These are phyloP conservation scores for Phlebiopsis flavidoalba DNA, from an alignment of 768 basidiomycete genomes.

Conservation along the genomic window DNA sequence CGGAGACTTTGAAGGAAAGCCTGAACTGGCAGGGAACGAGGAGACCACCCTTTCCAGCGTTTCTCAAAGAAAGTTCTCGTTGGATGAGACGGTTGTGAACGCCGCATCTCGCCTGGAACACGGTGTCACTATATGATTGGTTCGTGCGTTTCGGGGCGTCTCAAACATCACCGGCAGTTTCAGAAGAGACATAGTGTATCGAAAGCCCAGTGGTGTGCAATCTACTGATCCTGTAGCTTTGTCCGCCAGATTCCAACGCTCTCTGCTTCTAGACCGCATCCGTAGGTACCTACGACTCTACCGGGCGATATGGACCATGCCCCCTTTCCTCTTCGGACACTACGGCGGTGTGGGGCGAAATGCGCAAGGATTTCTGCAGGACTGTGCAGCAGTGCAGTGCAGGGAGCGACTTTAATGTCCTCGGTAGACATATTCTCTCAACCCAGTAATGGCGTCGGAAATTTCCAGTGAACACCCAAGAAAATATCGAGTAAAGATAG, in stretches of 20 bases:
- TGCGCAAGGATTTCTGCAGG: constrained; percentile 85
- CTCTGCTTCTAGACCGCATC: constrained; percentile 62
- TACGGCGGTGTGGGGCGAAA: constrained; percentile 94
- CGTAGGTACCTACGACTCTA: constrained; percentile 50
- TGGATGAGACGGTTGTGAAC: constrained; percentile 50
- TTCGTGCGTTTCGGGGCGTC: constrained; percentile 69
- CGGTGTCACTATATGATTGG: no score
- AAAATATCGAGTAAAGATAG: constrained; percentile 44
- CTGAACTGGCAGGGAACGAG: constrained; percentile 54
- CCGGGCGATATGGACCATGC: constrained; percentile 75
- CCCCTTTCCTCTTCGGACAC: constrained; percentile 89
- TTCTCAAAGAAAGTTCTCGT: constrained; percentile 60
- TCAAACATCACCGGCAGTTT: no score
- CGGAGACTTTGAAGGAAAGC: constrained; percentile 63
- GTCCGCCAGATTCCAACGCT: constrained; percentile 55
- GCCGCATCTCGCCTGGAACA: no score
- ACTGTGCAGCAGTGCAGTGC: constrained; percentile 82
- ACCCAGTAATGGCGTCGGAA: constrained; percentile 13
- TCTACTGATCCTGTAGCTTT: no score
- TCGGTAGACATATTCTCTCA: constrained; percentile 44
- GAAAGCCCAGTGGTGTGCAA: no score
- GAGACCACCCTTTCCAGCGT: constrained; percentile 53
- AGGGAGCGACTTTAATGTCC: constrained; percentile 69
- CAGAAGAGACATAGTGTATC: no score
- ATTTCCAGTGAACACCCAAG: not conserved